phyloP scores from a whole-genome alignment of 2,329 filamentous ascomycete genomes.

The Colletotrichum graminicola region DNA sequence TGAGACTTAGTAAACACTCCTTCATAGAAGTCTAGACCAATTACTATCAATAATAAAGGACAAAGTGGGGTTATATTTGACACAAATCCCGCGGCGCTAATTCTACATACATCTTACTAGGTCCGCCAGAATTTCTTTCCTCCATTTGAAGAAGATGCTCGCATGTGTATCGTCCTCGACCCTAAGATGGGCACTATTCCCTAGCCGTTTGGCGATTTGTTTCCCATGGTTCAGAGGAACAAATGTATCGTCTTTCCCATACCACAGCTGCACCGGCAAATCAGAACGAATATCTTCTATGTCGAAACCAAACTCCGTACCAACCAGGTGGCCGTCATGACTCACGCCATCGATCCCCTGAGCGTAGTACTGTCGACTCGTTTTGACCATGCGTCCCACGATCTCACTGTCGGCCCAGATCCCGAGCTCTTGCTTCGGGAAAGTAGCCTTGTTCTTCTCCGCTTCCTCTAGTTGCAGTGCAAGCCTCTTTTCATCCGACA shows the following conservation, averaged over 20 bases:
- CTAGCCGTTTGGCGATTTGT: conserved; percentile 36
- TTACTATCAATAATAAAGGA: rapidly evolving
- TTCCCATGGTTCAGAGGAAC: conserved; percentile 36
- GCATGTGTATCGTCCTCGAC: conserved; percentile 41
- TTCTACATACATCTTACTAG: conserved; percentile 4
- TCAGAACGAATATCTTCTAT: conserved; percentile 33
- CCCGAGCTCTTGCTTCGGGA: conserved; percentile 16
- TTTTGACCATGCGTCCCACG: conserved; percentile 29
- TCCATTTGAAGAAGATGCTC: conserved; percentile 35
- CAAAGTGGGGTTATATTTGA: background rate
- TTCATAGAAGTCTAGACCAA: background rate
- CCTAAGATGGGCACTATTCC: conserved; percentile 12
- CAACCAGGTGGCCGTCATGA: conserved; percentile 24
- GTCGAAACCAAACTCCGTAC: conserved; percentile 37
- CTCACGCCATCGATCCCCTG: conserved; percentile 38
- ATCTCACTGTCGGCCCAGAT: conserved; percentile 32
- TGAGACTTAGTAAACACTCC: background rate
- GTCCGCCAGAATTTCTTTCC: conserved; percentile 23
- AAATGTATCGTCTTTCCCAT: conserved; percentile 31
- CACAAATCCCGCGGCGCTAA: no score
- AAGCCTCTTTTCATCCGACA: conserved; percentile 31
- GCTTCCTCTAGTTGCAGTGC: conserved; percentile 23
- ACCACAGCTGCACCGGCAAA: conserved; percentile 36
- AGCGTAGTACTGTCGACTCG: conserved; percentile 31
- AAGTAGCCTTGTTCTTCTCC: conserved; percentile 18